These are phyloP conservation scores for Solanum ossicruentum DNA, from an alignment of 257 asterid genomes.

Conservation along the genomic window DNA sequence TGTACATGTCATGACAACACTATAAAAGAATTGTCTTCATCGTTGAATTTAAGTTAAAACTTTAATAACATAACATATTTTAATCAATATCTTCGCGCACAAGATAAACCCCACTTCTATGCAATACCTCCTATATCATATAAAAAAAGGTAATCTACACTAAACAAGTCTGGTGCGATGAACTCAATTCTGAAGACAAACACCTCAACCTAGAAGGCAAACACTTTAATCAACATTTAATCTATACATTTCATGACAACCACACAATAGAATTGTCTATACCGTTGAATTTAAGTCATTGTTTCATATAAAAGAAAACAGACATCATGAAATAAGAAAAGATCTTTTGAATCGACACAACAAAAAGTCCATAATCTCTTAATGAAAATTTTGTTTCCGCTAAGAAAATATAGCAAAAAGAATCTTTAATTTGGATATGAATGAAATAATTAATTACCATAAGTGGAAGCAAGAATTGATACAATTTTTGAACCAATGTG, in stretches of 20 bases:
- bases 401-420: not conserved
- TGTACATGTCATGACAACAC: not conserved
- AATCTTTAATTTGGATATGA: not conserved
- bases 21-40: not conserved
- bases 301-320: not conserved
- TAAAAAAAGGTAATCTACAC: too few relatives aligned
- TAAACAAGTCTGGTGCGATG: too few relatives aligned
- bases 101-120: too few relatives aligned
- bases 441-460: not conserved
- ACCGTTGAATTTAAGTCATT: not conserved
- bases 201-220: too few relatives aligned
- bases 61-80: too few relatives aligned
- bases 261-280: too few relatives aligned
- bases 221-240: not conserved
- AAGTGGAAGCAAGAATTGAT: constrained; percentile 7
- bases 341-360: not conserved
- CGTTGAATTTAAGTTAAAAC: too few relatives aligned
- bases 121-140: too few relatives aligned
- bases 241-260: too few relatives aligned
- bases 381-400: not conserved
- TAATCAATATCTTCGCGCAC: too few relatives aligned
- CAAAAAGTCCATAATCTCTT: not conserved
- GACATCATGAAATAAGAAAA: not conserved
- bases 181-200: too few relatives aligned
- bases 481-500: constrained; percentile 2